Evolutionary conservation across 306 rosid species (phyloP), one percentile per base, ranked within the genome.

Genomic region (Carpinus fangiana): DNA sequence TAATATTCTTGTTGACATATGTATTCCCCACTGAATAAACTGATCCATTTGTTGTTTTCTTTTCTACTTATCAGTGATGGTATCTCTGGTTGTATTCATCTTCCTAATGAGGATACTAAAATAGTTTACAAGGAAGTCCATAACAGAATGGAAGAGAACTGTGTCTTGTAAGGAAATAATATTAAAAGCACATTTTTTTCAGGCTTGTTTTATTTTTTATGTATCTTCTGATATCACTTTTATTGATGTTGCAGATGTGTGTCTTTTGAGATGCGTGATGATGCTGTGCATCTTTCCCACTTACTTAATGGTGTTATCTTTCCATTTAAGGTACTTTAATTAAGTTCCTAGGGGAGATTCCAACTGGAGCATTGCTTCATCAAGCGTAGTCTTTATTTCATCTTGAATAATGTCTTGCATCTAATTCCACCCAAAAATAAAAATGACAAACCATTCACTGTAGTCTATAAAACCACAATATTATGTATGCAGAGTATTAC

Each of bases 111-210:
- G 41, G 6, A 59, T 17, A 41, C 62, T 7, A 80, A 41, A 55
- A 73, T 26, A 52, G 65, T 34, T 51, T n/a, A 26, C 55, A 20
- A 4, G 23, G 70, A 41, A 17, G 70, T 26, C 1, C 52, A 50
- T 68, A 77, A 66, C 41, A 50, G 2, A 13, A 21, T 18, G 3
- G 23, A 70, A 48, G 83, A 78, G 55, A 76, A 84, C 14, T 2
- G 6, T 72, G 87, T 79, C 45, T 0, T 80, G 96, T 90, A 87
- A 31, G 90, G 26, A 10, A 26, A 28, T 3, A 10, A 18, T 9
- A 34, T 48, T 16, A 17, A 6, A 34, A 1, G 12, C 38, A 20
- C 12, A 1, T 68, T 50, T 50, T 4, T 7, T 1, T 31, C 12
- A 14, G 52, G 2, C 14, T 23, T 68, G 26, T 17, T 18, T 10